A percentile compares a stretch with the other conserved stretches of the same genome.
These are phyloP conservation scores for Neurospora tetrasperma DNA, from an alignment of 495 filamentous ascomycete genomes.

Conservation along the genomic window DNA sequence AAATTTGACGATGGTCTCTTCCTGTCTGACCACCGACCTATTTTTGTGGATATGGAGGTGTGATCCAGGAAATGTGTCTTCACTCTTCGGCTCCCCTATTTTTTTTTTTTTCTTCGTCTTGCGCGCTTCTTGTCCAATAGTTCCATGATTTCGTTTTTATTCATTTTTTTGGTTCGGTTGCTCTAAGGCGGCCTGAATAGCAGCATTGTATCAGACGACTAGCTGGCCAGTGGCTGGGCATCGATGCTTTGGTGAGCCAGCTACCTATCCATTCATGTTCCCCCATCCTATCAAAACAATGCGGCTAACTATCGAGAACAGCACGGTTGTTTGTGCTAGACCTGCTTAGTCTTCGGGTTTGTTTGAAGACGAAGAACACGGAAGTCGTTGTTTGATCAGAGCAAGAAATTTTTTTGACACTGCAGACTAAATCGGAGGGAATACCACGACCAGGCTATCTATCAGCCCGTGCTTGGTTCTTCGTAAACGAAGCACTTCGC, in stretches of 20 bases:
- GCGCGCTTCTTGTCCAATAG: not conserved
- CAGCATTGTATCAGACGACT: not conserved
- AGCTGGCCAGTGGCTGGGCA: not conserved
- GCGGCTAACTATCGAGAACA: not conserved
- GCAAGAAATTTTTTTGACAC: not conserved
- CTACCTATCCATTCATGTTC: not conserved
- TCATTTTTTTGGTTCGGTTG: not conserved
- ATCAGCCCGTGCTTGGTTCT: not conserved
- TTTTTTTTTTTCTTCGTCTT: not conserved
- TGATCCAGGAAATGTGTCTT: not conserved
- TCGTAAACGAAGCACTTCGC: not conserved
- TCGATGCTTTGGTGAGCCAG: not conserved
- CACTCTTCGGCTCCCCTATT: not conserved
- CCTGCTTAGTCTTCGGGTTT: not conserved
- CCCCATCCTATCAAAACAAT: not conserved
- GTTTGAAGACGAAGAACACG: not conserved
- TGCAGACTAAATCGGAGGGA: not conserved
- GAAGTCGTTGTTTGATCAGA: not conserved
- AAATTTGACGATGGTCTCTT: conserved; percentile 56
- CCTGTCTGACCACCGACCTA: conserved; percentile 66
- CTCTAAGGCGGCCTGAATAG: not conserved
- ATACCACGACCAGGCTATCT: not conserved
- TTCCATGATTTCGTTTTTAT: not conserved
- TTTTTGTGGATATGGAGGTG: conserved; percentile 53
- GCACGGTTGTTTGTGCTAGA: not conserved